phyloP scores from a whole-genome alignment of 768 basidiomycete species.

The Phlebiopsis flavidoalba region DNA sequence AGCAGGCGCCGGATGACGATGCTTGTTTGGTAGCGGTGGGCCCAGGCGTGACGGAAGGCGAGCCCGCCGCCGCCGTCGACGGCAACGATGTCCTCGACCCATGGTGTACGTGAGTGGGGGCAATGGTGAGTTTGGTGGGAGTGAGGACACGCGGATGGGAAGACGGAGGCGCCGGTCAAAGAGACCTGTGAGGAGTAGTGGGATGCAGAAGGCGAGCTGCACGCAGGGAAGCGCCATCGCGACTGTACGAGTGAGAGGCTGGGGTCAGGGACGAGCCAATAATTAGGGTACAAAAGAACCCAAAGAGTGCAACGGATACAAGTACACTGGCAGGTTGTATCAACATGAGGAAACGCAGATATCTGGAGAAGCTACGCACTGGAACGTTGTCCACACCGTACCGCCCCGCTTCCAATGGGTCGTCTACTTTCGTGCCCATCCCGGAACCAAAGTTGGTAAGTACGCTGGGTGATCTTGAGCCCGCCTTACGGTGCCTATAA shows the following conservation, averaged over 20 bases:
- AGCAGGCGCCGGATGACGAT: slow-evolving; percentile 22
- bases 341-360: not conserved
- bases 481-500: slow-evolving; percentile 27
- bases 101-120: slow-evolving; percentile 25
- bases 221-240: slow-evolving; percentile 25
- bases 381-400: slow-evolving; percentile 25
- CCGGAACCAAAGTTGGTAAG: slow-evolving; percentile 22
- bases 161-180: slow-evolving; percentile 21
- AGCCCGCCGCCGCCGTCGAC: slow-evolving; percentile 28
- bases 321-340: slow-evolving; percentile 10
- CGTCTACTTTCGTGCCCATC: slow-evolving; percentile 19
- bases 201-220: slow-evolving; percentile 24
- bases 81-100: slow-evolving; percentile 27
- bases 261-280: slow-evolving; percentile 26
- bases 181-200: slow-evolving; percentile 24
- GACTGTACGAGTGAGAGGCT: slow-evolving; percentile 18
- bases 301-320: slow-evolving; percentile 18
- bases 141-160: slow-evolving; percentile 26
- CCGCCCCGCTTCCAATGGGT: slow-evolving; percentile 24
- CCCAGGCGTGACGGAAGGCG: slow-evolving; percentile 29
- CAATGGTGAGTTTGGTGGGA: slow-evolving; percentile 21
- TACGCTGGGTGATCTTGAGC: slow-evolving; percentile 22
- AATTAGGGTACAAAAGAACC: slow-evolving; percentile 25
- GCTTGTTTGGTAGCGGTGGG: slow-evolving; percentile 25
- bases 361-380: slow-evolving; percentile 13